phyloP scores from a whole-genome alignment of 495 filamentous ascomycete genomes.

The Filosporella fistucella region DNA sequence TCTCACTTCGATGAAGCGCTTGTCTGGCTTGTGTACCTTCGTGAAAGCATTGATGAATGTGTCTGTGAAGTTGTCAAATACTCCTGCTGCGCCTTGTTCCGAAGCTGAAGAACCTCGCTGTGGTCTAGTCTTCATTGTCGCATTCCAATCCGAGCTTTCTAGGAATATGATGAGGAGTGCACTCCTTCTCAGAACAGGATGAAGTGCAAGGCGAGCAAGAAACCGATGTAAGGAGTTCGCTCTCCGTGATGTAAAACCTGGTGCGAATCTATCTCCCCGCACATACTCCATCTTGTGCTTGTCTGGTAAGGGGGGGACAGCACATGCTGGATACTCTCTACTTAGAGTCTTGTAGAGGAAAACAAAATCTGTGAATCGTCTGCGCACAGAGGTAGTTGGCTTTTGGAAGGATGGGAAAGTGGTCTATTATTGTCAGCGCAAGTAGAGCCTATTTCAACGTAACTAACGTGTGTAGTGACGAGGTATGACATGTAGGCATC shows the following conservation, averaged over 20 bases:
- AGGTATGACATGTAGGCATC: constrained; percentile 95
- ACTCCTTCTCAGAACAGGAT: constrained; percentile 84
- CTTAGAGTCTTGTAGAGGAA: constrained; percentile 90
- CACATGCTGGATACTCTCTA: constrained; percentile 83
- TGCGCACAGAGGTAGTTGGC: constrained; percentile 67
- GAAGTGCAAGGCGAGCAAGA: constrained; percentile 77
- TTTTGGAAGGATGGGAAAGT: constrained; percentile 90
- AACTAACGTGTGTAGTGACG: constrained; percentile 80
- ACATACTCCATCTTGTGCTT: constrained; percentile 99
- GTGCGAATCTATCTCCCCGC: constrained; percentile 87
- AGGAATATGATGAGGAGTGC: constrained; percentile 81
- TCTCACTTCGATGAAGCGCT: constrained; percentile 87
- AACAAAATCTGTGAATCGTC: constrained; percentile 95
- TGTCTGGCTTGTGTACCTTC: constrained; percentile 93
- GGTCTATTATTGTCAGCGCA: constrained; percentile 50
- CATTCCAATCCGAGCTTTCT: constrained; percentile 92
- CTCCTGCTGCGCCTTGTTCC: constrained; percentile 53
- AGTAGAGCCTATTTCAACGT: not conserved
- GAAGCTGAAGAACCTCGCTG: constrained; percentile 52
- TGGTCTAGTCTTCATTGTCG: constrained; percentile 77
- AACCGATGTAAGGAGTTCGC: constrained; percentile 92
- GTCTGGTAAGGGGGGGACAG: constrained; percentile 91
- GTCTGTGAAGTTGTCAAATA: constrained; percentile 92
- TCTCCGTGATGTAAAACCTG: constrained; percentile 87
- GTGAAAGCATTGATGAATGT: constrained; percentile 97